Conservation (phyloP, 371 early-diverging fungal species). For the Neoconidiobolus thromboides region DNA sequence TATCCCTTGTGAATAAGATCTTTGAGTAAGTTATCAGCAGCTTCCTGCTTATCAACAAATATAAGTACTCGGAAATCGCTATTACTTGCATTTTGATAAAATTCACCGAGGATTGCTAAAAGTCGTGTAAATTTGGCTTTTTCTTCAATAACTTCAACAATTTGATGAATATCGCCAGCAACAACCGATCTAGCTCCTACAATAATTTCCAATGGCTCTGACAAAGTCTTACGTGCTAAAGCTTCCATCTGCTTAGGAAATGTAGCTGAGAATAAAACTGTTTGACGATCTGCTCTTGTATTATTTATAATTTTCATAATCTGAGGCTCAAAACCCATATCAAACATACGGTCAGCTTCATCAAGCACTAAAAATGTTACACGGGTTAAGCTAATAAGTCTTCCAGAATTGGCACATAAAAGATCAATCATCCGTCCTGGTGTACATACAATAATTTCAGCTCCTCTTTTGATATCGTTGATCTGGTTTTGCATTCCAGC, state of each 20-base stretch:
- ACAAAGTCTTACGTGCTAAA: constrained; percentile 80
- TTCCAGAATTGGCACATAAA: constrained; percentile 85
- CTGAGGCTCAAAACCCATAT: constrained; percentile 5
- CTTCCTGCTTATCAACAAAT: constrained; percentile 92
- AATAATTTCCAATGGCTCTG: constrained; percentile 78
- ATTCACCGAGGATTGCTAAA: constrained; percentile 69
- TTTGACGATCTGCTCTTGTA: not conserved
- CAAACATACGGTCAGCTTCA: constrained; percentile 96
- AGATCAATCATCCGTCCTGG: constrained; percentile 99
- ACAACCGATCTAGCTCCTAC: constrained; percentile 88
- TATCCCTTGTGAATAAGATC: constrained; percentile 42
- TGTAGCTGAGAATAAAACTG: constrained; percentile 84
- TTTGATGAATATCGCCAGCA: constrained; percentile 67
- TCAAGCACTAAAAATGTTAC: constrained; percentile 97
- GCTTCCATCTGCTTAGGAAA: constrained; percentile 95
- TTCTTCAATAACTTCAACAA: constrained; percentile 76
- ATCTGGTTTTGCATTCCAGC: constrained; percentile 95
- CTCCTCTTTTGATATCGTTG: constrained; percentile 91
- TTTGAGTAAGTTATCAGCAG: constrained; percentile 73
- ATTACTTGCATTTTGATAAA: constrained; percentile 33
- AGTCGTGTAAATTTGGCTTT: constrained; percentile 69
- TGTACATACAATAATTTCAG: constrained; percentile 97
- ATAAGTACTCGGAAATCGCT: constrained; percentile 48
- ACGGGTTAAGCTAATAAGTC: constrained; percentile 82
- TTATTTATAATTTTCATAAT: constrained; percentile 1